Conservation (phyloP, 1,284 basidiomycete species). For the Lignosus rhinocerotis region DNA sequence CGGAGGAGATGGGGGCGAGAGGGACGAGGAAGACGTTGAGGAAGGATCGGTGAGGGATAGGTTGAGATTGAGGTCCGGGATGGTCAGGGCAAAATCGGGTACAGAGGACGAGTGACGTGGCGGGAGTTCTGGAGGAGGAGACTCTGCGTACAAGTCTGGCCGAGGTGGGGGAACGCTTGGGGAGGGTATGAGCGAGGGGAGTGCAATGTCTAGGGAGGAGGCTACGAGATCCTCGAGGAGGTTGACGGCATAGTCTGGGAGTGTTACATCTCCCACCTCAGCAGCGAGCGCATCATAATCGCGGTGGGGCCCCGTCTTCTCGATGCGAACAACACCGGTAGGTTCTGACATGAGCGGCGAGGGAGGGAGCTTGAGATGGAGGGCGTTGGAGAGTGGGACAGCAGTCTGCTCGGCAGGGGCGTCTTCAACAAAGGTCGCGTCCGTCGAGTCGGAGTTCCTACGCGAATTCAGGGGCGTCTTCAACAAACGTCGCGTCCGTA, state of each 20-base stretch:
- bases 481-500: slow-evolving; percentile 17
- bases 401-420: slow-evolving; percentile 8
- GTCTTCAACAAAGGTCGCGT: slow-evolving; percentile 15
- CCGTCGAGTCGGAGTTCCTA: slow-evolving; percentile 16
- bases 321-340: slow-evolving; percentile 23
- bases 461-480: slow-evolving; percentile 15
- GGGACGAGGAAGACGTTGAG: not conserved
- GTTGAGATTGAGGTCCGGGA: slow-evolving; percentile 6
- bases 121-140: not conserved
- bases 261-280: slow-evolving; percentile 18
- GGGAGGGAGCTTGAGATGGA: not conserved
- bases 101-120: slow-evolving; percentile 3
- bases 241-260: slow-evolving; percentile 28
- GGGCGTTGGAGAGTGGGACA: not conserved
- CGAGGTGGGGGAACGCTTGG: not conserved
- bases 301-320: slow-evolving; percentile 14
- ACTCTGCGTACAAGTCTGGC: not conserved
- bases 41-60: not conserved
- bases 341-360: slow-evolving; percentile 1
- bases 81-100: slow-evolving; percentile 3
- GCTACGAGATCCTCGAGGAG: slow-evolving; percentile 28
- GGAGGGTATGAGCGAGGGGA: slow-evolving; percentile 1
- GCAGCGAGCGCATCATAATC: slow-evolving; percentile 22
- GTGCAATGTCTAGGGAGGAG: slow-evolving; percentile 21
- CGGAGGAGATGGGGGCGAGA: not conserved